Base-by-base conservation (phyloP, 192 early-diverging fungal species). In the Coemansia sp. region DNA sequence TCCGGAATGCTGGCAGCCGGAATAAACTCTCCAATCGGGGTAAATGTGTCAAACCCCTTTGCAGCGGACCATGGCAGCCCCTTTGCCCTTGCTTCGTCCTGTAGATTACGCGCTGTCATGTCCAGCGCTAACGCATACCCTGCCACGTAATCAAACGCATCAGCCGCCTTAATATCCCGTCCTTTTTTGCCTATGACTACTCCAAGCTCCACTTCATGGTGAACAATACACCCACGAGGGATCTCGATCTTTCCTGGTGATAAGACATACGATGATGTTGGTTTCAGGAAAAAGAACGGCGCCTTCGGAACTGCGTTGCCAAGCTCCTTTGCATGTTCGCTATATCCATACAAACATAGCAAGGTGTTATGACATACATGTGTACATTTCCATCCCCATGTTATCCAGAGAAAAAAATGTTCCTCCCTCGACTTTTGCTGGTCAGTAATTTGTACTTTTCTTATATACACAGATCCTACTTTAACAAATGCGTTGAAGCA, bases 31-130 rank as follows among this genome's bases (percentile, higher is more conserved):
- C 91, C 88, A 42, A 96, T 82, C n/a, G 96, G 94, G 4, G 93
- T 92, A 63, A 97, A 98, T 6, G 94, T 94, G 71, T 98, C 97
- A 78, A 90, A 96, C 1, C 95, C 97, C 83, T 98, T 98, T 40
- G 97, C 89, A 1, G 87, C 82, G 21, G 90, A 88, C 97, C 97
- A 98, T 18, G 97, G 97, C 43, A 90, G 80, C 1, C 94, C 92
- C 15, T 74, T 80, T 69, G 90, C 87, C 82, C 96, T 98, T 49
- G 90, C 95, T 37, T 83, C 80, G 19, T 92, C 88, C 82, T 94
- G 97, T 48, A 97, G 54, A 68, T 97, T 93, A 51, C 97, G 82
- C 11, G 95, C 95, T 5, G 97, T 97, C 87, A 94, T 86, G 72
- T 98, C 97, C 67, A 98, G 85, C 4, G 90, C 94, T 48, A 98